A percentile compares a stretch with the other conserved stretches of the same genome.
Conservation (phyloP, 139 green algal species). For the Tetraselmis striata region DNA sequence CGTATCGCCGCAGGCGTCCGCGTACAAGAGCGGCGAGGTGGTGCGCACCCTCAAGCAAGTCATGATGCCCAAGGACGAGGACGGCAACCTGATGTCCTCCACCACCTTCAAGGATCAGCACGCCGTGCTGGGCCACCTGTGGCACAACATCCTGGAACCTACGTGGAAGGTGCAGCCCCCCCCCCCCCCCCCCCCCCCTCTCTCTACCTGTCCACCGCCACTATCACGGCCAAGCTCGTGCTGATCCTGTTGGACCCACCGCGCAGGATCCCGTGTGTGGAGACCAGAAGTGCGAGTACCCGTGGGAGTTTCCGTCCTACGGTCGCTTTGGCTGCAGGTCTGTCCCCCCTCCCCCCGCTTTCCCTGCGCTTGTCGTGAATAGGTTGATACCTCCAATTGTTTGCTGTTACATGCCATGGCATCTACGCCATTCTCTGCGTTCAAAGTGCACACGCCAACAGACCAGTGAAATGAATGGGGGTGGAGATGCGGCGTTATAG, state of each 20-base stretch:
- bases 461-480: too few species aligned
- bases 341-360: too few species aligned
- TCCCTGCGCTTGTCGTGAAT: too few species aligned
- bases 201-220: too few species aligned
- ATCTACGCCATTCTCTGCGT: too few species aligned
- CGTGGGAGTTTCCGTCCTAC: conserved; percentile 65
- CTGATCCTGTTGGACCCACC: too few species aligned
- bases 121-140: background rate
- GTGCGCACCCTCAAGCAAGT: conserved; percentile 53
- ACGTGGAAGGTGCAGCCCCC: background rate
- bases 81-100: background rate
- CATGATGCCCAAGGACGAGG: conserved; percentile 47
- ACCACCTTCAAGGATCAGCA: conserved; percentile 11
- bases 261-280: background rate
- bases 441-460: too few species aligned
- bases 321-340: conserved; percentile 58
- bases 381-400: too few species aligned
- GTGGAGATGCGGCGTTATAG: too few species aligned
- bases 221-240: too few species aligned
- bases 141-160: background rate
- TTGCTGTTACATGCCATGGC: too few species aligned
- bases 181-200: too few species aligned
- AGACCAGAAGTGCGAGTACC: conserved; percentile 43
- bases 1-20: conserved; percentile 51
- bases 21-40: conserved; percentile 58